phyloP scores from a whole-genome alignment of 163 green algal species.

The Scenedesmus sp. region DNA sequence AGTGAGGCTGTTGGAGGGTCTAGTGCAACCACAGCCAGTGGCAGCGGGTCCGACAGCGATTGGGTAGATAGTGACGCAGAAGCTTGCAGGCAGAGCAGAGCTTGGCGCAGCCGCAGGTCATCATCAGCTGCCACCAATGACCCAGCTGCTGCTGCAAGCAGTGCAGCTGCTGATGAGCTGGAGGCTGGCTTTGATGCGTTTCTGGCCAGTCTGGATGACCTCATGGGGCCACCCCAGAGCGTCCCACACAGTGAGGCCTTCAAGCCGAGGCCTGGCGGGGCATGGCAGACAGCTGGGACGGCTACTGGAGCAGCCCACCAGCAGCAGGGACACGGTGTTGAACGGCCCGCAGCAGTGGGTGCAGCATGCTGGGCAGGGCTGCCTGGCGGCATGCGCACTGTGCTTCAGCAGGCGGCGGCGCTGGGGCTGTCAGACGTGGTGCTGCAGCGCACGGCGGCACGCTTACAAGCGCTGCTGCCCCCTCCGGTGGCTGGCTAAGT shows the following conservation, averaged over 20 bases:
- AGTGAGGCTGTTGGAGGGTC: neutral
- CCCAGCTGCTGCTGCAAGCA: neutral
- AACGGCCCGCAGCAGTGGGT: neutral
- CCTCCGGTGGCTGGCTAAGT: neutral
- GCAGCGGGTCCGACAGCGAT: slow-evolving; percentile 24
- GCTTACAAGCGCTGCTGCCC: neutral
- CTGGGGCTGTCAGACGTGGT: slow-evolving; percentile 3
- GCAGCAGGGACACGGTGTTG: neutral
- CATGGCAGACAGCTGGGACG: neutral
- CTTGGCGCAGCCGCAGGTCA: neutral
- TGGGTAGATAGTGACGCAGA: slow-evolving; percentile 14
- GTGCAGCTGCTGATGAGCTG: neutral
- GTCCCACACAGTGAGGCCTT: neutral
- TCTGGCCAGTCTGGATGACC: slow-evolving; percentile 8
- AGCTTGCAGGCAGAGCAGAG: neutral
- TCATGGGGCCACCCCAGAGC: neutral
- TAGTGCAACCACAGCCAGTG: slow-evolving; percentile 4
- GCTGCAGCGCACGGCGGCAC: neutral
- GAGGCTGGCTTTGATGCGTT: neutral
- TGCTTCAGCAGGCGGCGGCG: slow-evolving; percentile 20
- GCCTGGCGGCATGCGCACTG: slow-evolving; percentile 18
- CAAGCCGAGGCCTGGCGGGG: neutral
- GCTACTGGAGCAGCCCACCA: neutral
- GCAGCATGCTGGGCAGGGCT: slow-evolving; percentile 11
- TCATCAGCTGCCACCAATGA: neutral